A percentile compares a stretch with the other conserved stretches of the same genome.
phyloP scores from a whole-genome alignment of 2,329 filamentous ascomycete genomes.

The Fusarium abutilonis region DNA sequence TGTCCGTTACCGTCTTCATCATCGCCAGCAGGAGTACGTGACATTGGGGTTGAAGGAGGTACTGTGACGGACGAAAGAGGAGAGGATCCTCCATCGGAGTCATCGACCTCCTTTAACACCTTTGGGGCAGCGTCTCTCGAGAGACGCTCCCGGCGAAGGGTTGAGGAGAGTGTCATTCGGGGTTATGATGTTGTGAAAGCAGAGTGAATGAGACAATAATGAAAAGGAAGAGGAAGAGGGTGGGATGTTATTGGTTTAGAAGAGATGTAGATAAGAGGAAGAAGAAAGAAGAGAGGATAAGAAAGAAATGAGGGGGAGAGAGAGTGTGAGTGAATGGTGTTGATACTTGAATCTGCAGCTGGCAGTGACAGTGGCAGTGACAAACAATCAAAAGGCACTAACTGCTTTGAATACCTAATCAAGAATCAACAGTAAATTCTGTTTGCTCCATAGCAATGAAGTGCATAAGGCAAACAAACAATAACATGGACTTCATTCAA shows the following conservation, averaged over 20 bases:
- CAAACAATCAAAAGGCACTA: background rate
- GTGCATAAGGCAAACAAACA: background rate
- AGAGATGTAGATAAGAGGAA: too few relatives aligned
- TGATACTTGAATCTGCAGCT: background rate
- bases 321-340: background rate
- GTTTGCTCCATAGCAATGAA: background rate
- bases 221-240: background rate
- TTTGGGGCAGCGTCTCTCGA: slow-evolving; percentile 18
- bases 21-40: background rate
- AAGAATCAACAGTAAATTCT: background rate
- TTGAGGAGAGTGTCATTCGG: background rate
- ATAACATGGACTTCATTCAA: too few relatives aligned
- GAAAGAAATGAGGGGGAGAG: background rate
- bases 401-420: background rate
- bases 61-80: background rate
- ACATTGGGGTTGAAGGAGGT: background rate
- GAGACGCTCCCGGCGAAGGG: slow-evolving; percentile 3
- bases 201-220: too few relatives aligned
- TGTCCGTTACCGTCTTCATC: background rate
- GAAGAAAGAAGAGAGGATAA: background rate
- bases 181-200: background rate
- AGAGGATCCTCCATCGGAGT: slow-evolving; percentile 3
- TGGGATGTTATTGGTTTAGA: background rate
- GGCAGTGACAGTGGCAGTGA: background rate
- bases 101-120: slow-evolving; percentile 6